Evolutionary conservation across 2,329 filamentous ascomycete species (phyloP), one percentile per base, ranked within the genome.

Genomic region (Aspergillus calidoustus): DNA sequence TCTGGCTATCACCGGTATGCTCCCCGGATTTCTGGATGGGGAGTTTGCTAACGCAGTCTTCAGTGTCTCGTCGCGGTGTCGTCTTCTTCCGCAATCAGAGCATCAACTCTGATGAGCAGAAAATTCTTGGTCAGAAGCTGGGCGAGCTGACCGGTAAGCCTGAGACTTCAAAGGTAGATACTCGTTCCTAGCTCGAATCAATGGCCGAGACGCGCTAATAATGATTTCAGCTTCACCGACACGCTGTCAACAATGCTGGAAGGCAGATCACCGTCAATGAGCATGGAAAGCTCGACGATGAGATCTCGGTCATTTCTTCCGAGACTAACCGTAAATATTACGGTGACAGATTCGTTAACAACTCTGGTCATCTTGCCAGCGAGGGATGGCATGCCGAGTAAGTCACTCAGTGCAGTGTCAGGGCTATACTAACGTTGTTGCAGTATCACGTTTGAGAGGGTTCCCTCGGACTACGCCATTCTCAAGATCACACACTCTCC

Each of bases 1-100:
- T 67, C 78, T 92, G 0, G 89, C 87, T 41, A 87, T 91, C 63
- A 89, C 86, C 1, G 84, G 87, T 90, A 76, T 11, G 47, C 25
- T 17, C 64, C 46, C 63, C 44, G 9, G 46, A 19, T 3, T 13
- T 13, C 2, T 5, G 34, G 2, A 15, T 15, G 34, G 13, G 13
- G 11, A 41, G 34, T 11, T 4, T 13, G 34, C 34, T 41, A 41
- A 41, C 13, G 11, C 4, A 3, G 3, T 15, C 15, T 6, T 9
- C 34, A 89, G 88, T 91, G 65, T 90, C 88, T 1, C 84, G 86
- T 59, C 85, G 89, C 0, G 88, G 88, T 6, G 89, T 91, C 4
- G 87, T 91, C 22, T 89, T 91, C 76, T 84, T 88, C 17, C 82
- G 84, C 23, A 89, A 91, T 65, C 78, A 86, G 66, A 79, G 82